Percentiles rank a stretch among this genome's conserved stretches.
Conservation (phyloP, 2,329 filamentous ascomycete genomes). For the Pyrenochaeta sp. region DNA sequence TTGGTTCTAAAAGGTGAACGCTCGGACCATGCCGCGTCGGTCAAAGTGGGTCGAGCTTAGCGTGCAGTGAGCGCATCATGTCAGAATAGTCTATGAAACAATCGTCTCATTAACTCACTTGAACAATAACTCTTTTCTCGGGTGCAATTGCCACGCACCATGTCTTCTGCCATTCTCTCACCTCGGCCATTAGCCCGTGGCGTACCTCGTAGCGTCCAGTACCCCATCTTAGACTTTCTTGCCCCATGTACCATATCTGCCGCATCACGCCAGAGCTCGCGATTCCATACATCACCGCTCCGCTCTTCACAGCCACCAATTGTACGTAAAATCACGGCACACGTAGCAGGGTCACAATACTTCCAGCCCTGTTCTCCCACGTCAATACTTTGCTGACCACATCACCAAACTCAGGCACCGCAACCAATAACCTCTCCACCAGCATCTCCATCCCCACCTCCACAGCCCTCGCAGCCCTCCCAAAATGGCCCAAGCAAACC, state of each 20-base stretch:
- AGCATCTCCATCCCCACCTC: constrained; percentile 11
- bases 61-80: constrained; percentile 32
- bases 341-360: neutral
- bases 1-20: constrained; percentile 14
- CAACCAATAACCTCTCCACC: neutral
- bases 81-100: neutral
- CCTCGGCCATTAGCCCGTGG: constrained; percentile 27
- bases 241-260: constrained; percentile 30
- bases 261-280: constrained; percentile 22
- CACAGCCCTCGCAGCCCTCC: constrained; percentile 13
- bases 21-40: constrained; percentile 32
- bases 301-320: neutral
- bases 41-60: constrained; percentile 23
- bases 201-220: constrained; percentile 4
- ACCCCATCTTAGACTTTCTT: constrained; percentile 37
- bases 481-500: constrained; percentile 20
- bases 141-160: constrained; percentile 16
- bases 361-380: neutral
- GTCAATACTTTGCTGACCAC: neutral
- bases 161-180: constrained; percentile 27
- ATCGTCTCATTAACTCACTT: constrained; percentile 6
- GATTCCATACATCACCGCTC: constrained; percentile 14
- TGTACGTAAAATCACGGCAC: neutral
- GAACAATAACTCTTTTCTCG: constrained; percentile 11
- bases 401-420: neutral